Evolutionary conservation across 2,329 filamentous ascomycete species (phyloP), one percentile per base, ranked within the genome.

Genomic region (Botrytis aclada): DNA sequence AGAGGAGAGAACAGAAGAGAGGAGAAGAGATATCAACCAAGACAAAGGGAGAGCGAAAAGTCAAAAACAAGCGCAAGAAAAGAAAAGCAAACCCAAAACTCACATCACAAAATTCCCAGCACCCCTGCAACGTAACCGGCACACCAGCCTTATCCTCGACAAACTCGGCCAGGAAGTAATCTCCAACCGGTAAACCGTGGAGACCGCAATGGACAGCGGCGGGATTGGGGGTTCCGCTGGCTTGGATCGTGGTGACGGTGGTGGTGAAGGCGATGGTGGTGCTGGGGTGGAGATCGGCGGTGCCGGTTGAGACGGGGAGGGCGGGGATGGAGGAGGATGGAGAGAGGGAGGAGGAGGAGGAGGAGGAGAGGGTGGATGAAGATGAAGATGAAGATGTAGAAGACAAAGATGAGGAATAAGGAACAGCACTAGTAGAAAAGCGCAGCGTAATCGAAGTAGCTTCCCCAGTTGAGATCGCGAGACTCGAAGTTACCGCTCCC

Each of bases 61-160:
- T n/a, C n/a, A n/a, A n/a, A n/a, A n/a, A 14, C 7, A 54, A 29
- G 16, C 4, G 2, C 8, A 37, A 29, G 54, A 18, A 1, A 67
- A 16, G 47, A n/a, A 25, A 43, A 61, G 22, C 25, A 56, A 58
- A n/a, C n/a, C n/a, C n/a, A n/a, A 63, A 73, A 71, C 77, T 63
- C 60, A 78, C 83, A 69, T 76, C 75, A 75, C 84, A 85, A 78
- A 84, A 83, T 74, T 84, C 80, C 77, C 80, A 85, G 78, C 84
- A 85, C 3, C 82, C 83, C 73, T 82, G 77, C 12, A 83, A 77
- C 3, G 81, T 83, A 37, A 85, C 81, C 1, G 78, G 76, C 51
- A 81, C 80, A 20, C 75, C 78, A 1, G 73, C 73, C 10, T 75
- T 78, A 72, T 84, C 80, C 75, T 84, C 71, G 62, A 80, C 79